These are phyloP conservation scores for Petunia hybrid DNA, from an alignment of 305 asterid genomes.

Conservation along the genomic window DNA sequence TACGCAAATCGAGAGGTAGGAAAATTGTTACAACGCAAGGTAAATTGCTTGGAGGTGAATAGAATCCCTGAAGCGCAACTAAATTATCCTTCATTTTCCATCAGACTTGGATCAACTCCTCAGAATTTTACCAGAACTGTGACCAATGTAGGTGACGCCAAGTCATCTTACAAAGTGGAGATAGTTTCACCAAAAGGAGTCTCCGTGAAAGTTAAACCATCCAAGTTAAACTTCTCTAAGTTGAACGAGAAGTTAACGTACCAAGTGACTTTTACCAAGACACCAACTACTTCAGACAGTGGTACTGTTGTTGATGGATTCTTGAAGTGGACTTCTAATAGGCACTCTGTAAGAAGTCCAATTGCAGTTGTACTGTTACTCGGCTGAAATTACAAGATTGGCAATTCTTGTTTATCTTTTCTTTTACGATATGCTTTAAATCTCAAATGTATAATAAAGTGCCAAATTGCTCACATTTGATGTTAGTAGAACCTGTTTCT, in stretches of 20 bases:
- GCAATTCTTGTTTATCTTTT: too few relatives aligned
- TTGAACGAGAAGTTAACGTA: slow-evolving; percentile 42
- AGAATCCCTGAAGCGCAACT: neutral
- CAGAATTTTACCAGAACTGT: slow-evolving; percentile 32
- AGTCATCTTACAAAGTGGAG: slow-evolving; percentile 34
- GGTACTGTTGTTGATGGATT: slow-evolving; percentile 37
- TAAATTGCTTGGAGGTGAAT: slow-evolving; percentile 38
- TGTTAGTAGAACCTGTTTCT: too few relatives aligned
- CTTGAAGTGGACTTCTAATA: slow-evolving; percentile 44
- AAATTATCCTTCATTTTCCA: neutral
- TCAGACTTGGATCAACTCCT: slow-evolving; percentile 30
- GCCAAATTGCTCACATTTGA: too few relatives aligned
- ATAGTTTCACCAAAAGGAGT: slow-evolving; percentile 14
- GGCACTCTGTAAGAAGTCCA: slow-evolving; percentile 31
- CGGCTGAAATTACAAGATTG: too few relatives aligned
- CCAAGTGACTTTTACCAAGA: slow-evolving; percentile 40
- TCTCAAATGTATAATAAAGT: too few relatives aligned
- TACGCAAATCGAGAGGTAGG: too few relatives aligned
- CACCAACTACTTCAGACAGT: neutral
- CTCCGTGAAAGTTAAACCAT: slow-evolving; percentile 39
- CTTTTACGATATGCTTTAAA: too few relatives aligned
- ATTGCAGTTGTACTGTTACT: neutral
- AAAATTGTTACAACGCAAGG: slow-evolving; percentile 28
- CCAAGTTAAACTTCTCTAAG: slow-evolving; percentile 40
- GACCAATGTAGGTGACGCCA: slow-evolving; percentile 48